phyloP scores from a whole-genome alignment of 495 filamentous ascomycete species.

The Trichoderma virens region DNA sequence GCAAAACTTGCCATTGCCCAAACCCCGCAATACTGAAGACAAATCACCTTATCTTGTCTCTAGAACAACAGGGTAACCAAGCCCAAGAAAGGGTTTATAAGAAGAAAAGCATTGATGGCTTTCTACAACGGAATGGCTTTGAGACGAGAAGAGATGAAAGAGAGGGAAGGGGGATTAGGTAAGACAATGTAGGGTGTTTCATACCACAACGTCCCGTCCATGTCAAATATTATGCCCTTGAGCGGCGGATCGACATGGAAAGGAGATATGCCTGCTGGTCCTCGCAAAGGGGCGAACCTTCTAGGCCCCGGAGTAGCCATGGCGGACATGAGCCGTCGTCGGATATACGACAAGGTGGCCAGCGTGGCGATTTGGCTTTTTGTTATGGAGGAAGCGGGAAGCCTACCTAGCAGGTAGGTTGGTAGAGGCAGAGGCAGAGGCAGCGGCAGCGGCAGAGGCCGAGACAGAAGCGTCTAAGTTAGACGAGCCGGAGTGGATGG shows the following conservation, averaged over 20 bases:
- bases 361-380: not conserved
- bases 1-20: not conserved
- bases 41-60: not conserved
- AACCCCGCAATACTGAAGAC: not conserved
- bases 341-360: not conserved
- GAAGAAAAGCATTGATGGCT: not conserved
- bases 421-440: not conserved
- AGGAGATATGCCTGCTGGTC: constrained; percentile 1
- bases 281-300: constrained; percentile 44
- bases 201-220: constrained; percentile 90
- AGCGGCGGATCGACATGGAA: constrained; percentile 45
- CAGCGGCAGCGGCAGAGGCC: not conserved
- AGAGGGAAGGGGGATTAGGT: not conserved
- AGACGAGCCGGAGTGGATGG: not conserved
- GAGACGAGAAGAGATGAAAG: not conserved
- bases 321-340: constrained; percentile 28
- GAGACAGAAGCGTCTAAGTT: not conserved
- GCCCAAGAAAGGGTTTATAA: not conserved
- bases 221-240: constrained; percentile 85
- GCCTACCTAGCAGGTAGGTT: not conserved
- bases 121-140: too few relatives aligned
- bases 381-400: not conserved
- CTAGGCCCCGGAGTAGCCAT: constrained; percentile 25
- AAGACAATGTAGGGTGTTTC: not conserved
- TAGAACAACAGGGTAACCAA: not conserved